phyloP scores from a whole-genome alignment of 495 filamentous ascomycete genomes.

The Parathielavia appendiculata region DNA sequence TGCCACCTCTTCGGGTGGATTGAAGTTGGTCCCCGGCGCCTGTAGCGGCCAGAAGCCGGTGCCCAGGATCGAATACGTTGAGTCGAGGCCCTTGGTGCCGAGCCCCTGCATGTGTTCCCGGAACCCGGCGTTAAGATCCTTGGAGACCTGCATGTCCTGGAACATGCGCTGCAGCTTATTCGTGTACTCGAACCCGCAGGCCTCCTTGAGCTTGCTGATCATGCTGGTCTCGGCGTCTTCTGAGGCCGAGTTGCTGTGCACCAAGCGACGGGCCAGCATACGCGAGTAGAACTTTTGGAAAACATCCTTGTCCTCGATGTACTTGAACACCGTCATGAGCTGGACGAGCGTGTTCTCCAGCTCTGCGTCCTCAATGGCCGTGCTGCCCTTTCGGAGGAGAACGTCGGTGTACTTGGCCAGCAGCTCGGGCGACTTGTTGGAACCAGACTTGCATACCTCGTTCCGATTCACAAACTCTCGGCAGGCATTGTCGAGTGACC shows the following conservation, averaged over 20 bases:
- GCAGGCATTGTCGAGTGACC: constrained; percentile 94
- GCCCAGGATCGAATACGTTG: constrained; percentile 81
- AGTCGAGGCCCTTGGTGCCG: constrained; percentile 51
- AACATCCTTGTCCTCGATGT: constrained; percentile 99
- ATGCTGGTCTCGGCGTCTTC: constrained; percentile 98
- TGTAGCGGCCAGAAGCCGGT: constrained; percentile 97
- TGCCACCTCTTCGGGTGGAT: constrained; percentile 75
- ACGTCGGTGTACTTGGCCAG: constrained; percentile 95
- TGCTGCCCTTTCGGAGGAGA: constrained; percentile 85
- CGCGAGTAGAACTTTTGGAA: constrained; percentile 99
- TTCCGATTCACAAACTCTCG: constrained; percentile 98
- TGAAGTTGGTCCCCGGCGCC: constrained; percentile 77
- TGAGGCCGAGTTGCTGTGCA: constrained; percentile 89
- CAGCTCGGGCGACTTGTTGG: constrained; percentile 87
- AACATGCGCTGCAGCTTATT: constrained; percentile 99
- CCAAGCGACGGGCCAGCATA: constrained; percentile 89
- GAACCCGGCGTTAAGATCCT: constrained; percentile 87
- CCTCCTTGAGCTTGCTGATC: constrained; percentile 99
- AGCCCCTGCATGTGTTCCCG: constrained; percentile 55
- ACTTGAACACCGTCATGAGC: constrained; percentile 99
- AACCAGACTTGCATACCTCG: constrained; percentile 85
- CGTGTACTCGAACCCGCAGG: constrained; percentile 97
- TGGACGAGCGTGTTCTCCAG: constrained; percentile 86
- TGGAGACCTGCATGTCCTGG: constrained; percentile 97
- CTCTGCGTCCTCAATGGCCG: constrained; percentile 85